A percentile compares a stretch with the other conserved stretches of the same genome.
Evolutionary conservation across 164 flowering plant species (phyloP).

Genomic region (Kalanchoe fedtschenkoi): DNA sequence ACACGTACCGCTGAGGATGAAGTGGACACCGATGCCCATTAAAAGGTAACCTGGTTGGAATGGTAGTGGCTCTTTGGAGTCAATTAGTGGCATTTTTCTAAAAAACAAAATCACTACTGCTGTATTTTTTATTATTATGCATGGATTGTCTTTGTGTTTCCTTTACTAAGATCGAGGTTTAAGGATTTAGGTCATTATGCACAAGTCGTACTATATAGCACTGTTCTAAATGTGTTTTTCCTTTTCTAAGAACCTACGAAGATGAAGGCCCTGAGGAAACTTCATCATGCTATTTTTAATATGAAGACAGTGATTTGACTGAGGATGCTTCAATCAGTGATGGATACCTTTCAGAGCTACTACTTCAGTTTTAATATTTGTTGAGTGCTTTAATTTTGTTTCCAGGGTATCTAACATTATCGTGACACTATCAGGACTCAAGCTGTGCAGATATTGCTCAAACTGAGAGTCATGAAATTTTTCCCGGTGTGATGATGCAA

Average conservation of each 20-base stretch:
- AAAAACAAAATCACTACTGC: no score
- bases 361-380: not conserved
- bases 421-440: slow-evolving; percentile 30
- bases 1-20: no score
- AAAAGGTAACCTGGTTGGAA: not conserved
- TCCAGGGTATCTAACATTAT: not conserved
- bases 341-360: slow-evolving; percentile 84
- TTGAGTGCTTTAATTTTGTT: not conserved
- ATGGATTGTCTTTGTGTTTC: no score
- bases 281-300: slow-evolving; percentile 42
- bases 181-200: not conserved
- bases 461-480: slow-evolving; percentile 20
- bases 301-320: slow-evolving; percentile 33
- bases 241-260: slow-evolving; percentile 18
- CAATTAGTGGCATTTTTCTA: no score
- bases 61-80: no score
- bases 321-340: slow-evolving; percentile 75
- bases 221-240: not conserved
- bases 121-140: no score
- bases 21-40: not conserved
- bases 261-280: slow-evolving; percentile 25
- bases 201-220: not conserved
- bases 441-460: slow-evolving; percentile 19
- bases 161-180: no score
- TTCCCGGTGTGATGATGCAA: slow-evolving; percentile 30